These are phyloP conservation scores for Aspergillus ellipticus DNA, from an alignment of 495 filamentous ascomycete genomes.

Conservation along the genomic window DNA sequence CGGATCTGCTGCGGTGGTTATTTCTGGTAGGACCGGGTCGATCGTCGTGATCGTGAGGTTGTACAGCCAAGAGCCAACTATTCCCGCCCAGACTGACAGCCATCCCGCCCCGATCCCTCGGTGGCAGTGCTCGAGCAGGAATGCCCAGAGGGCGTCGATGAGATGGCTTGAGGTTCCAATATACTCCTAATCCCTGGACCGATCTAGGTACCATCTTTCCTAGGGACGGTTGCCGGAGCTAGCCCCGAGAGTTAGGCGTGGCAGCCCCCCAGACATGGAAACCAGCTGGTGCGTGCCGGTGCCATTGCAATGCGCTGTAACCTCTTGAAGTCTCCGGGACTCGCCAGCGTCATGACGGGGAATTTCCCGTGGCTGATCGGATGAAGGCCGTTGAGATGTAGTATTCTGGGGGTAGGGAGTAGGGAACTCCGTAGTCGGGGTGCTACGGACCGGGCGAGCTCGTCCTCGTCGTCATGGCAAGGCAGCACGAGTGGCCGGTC, in stretches of 20 bases:
- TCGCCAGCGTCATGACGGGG: constrained; percentile 18
- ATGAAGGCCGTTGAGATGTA: constrained; percentile 1
- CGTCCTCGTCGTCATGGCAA: neutral
- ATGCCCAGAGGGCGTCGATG: neutral
- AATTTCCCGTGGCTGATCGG: neutral
- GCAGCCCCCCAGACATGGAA: neutral
- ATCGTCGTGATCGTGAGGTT: constrained; percentile 1
- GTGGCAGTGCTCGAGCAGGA: neutral
- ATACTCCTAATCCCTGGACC: neutral
- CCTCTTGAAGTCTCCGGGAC: neutral
- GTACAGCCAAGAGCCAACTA: constrained; percentile 16
- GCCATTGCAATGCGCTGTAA: neutral
- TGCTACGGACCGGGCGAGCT: neutral
- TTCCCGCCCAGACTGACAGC: constrained; percentile 7
- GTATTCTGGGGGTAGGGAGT: constrained; percentile 1
- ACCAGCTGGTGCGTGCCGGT: neutral
- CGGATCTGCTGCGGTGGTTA: neutral
- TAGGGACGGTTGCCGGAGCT: neutral
- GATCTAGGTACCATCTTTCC: neutral
- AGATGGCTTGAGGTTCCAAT: neutral
- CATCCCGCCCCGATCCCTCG: neutral
- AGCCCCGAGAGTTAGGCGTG: neutral
- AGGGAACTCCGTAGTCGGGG: neutral
- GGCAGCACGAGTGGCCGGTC: neutral
- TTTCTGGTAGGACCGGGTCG: neutral